phyloP scores from a whole-genome alignment of 768 basidiomycete genomes.

The Naganishia vishniacii region DNA sequence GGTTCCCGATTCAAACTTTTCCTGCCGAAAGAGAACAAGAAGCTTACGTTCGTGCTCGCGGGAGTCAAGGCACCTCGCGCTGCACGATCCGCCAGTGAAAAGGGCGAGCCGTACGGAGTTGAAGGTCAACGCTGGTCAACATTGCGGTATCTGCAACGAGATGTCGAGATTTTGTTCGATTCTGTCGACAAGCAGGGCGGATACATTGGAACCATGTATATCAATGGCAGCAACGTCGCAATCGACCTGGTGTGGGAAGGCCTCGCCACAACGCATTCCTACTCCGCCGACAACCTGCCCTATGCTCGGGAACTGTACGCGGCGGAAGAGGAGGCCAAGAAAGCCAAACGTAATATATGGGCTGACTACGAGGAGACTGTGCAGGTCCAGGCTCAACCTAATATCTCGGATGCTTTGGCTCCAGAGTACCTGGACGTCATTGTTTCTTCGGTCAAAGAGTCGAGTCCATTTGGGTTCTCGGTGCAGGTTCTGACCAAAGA shows the following conservation, averaged over 20 bases:
- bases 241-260: conserved; percentile 79
- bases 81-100: conserved; percentile 69
- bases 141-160: conserved; percentile 82
- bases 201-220: conserved; percentile 80
- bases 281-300: conserved; percentile 73
- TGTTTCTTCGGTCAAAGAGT: conserved; percentile 74
- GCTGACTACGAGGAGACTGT: conserved; percentile 66
- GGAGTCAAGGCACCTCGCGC: conserved; percentile 87
- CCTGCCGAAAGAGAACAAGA: conserved; percentile 86
- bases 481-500: conserved; percentile 88
- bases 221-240: conserved; percentile 81
- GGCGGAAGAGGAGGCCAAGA: conserved; percentile 84
- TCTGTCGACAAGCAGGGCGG: conserved; percentile 89
- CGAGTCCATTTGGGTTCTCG: conserved; percentile 66
- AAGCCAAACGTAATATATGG: conserved; percentile 76
- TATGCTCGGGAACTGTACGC: conserved; percentile 75
- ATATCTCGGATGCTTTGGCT: conserved; percentile 54
- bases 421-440: conserved; percentile 88
- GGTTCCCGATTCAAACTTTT: conserved; percentile 95
- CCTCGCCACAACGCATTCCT: conserved; percentile 77
- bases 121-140: conserved; percentile 77
- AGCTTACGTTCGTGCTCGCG: conserved; percentile 81
- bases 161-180: conserved; percentile 88
- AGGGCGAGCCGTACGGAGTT: conserved; percentile 77
- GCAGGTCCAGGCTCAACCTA: conserved; percentile 51